phyloP scores from a whole-genome alignment of 2,329 filamentous ascomycete genomes.

The Botrytis pseudocinerea region DNA sequence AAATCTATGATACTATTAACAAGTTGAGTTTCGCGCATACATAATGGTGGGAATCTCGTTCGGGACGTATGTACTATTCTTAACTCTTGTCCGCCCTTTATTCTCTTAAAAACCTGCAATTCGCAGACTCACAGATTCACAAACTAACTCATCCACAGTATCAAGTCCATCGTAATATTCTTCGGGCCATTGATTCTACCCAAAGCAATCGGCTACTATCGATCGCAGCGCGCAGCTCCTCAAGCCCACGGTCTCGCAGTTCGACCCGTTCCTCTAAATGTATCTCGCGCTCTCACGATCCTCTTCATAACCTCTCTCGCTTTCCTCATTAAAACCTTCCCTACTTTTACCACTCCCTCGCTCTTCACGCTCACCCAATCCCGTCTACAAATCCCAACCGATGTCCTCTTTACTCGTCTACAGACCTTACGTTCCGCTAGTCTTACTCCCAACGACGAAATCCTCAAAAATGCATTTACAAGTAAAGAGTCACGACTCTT shows the following conservation, averaged over 20 bases:
- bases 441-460: slow-evolving; percentile 61
- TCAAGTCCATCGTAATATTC: slow-evolving; percentile 50
- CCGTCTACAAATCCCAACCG: slow-evolving; percentile 80
- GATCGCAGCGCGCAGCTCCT: slow-evolving; percentile 51
- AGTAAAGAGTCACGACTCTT: slow-evolving; percentile 72
- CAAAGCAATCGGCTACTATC: slow-evolving; percentile 64
- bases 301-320: slow-evolving; percentile 55
- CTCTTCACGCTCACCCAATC: slow-evolving; percentile 77
- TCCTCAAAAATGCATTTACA: slow-evolving; percentile 67
- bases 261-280: slow-evolving; percentile 54
- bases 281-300: slow-evolving; percentile 59
- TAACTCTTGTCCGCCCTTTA: slow-evolving; percentile 20
- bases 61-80: slow-evolving; percentile 49
- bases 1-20: neutral
- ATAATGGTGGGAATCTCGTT: slow-evolving; percentile 47
- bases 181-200: slow-evolving; percentile 73
- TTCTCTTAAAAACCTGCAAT: slow-evolving; percentile 38
- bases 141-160: slow-evolving; percentile 38
- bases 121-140: neutral
- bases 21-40: slow-evolving; percentile 11
- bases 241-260: slow-evolving; percentile 50
- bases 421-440: slow-evolving; percentile 51
- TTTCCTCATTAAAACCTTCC: slow-evolving; percentile 64
- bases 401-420: slow-evolving; percentile 80
- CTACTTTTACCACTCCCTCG: slow-evolving; percentile 72